Evolutionary conservation across 1,284 basidiomycete species (phyloP), one percentile per base, ranked within the genome.

Genomic region (Tremellales sp.): DNA sequence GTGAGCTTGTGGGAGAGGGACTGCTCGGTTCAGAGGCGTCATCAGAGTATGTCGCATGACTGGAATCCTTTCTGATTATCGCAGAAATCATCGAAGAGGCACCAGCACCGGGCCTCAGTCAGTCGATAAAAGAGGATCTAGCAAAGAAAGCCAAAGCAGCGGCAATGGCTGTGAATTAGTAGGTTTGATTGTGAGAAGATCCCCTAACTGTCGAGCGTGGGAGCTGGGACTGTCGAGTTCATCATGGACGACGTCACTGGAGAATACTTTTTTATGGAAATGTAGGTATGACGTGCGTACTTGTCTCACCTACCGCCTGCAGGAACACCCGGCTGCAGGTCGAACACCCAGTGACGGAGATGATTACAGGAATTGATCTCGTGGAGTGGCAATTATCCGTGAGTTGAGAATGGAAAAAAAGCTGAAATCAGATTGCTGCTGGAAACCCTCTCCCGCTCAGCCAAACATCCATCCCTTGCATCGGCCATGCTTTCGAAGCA

Each of bases 291-390:
- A n/a, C 14, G 14, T 5, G 18, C 37, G 26, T 14, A 25, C 18
- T 8, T 13, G 38, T 22, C 55, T 18, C 50, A 40, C 35, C 31
- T 28, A 22, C 16, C 6, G 41, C 46, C 25, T 25, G 29, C 50
- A 88, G 86, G 88, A 94, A 95, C 66, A 93, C 89, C 4, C 81
- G 92, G 40, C 70, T 97, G 26, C 92, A 95, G 73, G 91, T 93
- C 32, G 90, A 93, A 73, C 93, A 97, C 68, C 90, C 91, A 7
- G 87, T 97, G 16, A 93, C 92, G 0, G 92, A 95, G 71, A 92
- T 92, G 88, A 83, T 95, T 38, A 92, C 87, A 0, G 87, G 90
- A 0, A 77, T 91, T 29, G 92, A 97, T 63, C 79, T 97, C 5
- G 92, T 95, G 6, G 84, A 92, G 72, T 94, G 91, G 91, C 92